Percentiles rank a stretch among this genome's conserved stretches.
Evolutionary conservation across 768 basidiomycete genomes (phyloP).

Genomic region (Termitomyces eurrhizus): DNA sequence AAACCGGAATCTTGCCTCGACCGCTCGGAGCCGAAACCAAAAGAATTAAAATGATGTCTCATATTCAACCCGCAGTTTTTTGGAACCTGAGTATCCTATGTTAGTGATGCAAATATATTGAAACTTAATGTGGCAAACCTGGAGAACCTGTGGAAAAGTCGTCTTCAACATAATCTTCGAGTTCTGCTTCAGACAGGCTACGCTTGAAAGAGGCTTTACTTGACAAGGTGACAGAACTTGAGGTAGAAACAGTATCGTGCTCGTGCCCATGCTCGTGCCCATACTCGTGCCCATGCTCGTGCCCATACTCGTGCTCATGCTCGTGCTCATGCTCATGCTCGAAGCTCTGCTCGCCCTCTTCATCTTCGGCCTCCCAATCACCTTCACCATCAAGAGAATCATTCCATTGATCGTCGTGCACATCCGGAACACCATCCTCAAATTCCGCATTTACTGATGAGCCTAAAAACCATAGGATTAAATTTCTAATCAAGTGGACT

Average conservation of each 20-base stretch:
- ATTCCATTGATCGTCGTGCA: constrained; percentile 23
- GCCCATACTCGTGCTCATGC: neutral
- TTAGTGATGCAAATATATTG: neutral
- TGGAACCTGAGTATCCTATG: constrained; percentile 5
- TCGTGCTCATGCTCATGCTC: neutral
- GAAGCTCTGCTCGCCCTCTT: neutral
- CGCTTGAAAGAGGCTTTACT: constrained; percentile 56
- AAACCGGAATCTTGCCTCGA: neutral
- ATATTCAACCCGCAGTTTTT: constrained; percentile 16
- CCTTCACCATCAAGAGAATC: constrained; percentile 41
- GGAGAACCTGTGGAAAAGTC: constrained; percentile 36
- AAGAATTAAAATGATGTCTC: neutral
- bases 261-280: constrained; percentile 20
- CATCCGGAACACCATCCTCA: constrained; percentile 6
- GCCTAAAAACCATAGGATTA: neutral
- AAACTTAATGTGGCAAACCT: constrained; percentile 26
- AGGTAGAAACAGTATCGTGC: constrained; percentile 43
- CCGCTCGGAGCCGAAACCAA: neutral
- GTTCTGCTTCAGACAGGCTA: constrained; percentile 35
- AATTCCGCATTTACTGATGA: constrained; percentile 6
- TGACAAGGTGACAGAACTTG: constrained; percentile 54
- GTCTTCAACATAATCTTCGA: constrained; percentile 24
- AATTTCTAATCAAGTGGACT: neutral
- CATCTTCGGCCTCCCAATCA: constrained; percentile 38
- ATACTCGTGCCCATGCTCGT: neutral